Percentiles rank a stretch among this genome's conserved stretches.
These are phyloP conservation scores for Sporobolomyces pararoseus DNA, from an alignment of 768 basidiomycete species.

Conservation along the genomic window DNA sequence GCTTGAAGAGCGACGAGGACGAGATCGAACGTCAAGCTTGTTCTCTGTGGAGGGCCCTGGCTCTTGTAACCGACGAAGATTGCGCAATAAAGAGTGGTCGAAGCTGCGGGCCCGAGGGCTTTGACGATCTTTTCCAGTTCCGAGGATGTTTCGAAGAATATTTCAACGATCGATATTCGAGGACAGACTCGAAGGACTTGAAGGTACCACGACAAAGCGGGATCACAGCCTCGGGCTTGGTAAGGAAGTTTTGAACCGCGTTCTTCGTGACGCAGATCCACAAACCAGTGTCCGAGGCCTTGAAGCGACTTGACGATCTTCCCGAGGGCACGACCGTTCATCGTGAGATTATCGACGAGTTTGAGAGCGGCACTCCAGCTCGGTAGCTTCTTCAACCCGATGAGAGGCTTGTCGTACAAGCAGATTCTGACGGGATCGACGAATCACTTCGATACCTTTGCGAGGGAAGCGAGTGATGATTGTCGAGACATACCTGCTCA, in stretches of 20 bases:
- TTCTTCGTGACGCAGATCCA: neutral
- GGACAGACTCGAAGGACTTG: constrained; percentile 2
- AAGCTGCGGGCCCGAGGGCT: neutral
- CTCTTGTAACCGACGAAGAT: no score
- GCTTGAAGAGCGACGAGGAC: no score
- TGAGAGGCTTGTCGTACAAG: no score
- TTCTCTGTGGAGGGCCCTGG: no score
- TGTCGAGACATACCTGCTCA: no score
- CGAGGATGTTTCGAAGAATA: neutral
- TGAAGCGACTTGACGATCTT: neutral
- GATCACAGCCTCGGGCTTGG: neutral
- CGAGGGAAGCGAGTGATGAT: no score
- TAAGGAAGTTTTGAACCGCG: neutral
- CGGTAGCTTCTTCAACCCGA: neutral
- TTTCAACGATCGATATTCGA: neutral
- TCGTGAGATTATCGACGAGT: neutral
- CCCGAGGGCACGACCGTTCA: neutral
- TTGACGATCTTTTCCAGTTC: neutral
- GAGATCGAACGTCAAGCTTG: no score
- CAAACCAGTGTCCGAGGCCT: neutral
- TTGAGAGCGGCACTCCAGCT: neutral
- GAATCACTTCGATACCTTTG: no score
- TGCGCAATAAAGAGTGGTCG: neutral
- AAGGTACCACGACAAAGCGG: constrained; percentile 4
- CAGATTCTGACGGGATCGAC: no score